Evolutionary conservation across 2,329 filamentous ascomycete genomes (phyloP).

Genomic region (Lithohypha guttulata): DNA sequence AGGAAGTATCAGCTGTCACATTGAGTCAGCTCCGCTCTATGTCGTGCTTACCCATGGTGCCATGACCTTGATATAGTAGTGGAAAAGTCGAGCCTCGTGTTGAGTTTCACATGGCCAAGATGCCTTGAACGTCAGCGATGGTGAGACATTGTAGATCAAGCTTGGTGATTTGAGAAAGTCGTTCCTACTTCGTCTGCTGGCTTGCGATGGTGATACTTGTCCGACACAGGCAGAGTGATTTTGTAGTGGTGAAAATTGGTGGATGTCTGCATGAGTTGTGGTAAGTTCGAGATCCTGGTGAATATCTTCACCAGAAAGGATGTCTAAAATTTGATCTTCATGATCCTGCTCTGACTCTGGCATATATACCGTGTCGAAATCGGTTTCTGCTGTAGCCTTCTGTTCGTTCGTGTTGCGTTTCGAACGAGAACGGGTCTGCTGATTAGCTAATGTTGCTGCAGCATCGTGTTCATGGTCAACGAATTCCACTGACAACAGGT

Average conservation of each 20-base stretch:
- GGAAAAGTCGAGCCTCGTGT: conserved; percentile 27
- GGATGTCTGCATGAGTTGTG: too few species aligned
- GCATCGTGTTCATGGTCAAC: not conserved
- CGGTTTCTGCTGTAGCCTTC: not conserved
- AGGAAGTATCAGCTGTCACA: conserved; percentile 6
- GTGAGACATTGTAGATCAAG: conserved; percentile 5
- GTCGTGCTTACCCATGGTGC: conserved; percentile 25
- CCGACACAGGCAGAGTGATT: not conserved
- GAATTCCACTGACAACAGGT: conserved; percentile 3
- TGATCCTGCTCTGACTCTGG: not conserved
- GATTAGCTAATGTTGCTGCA: not conserved
- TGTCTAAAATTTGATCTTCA: not conserved
- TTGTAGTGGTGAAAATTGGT: too few species aligned
- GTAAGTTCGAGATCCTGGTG: not conserved
- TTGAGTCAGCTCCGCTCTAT: not conserved
- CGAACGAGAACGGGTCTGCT: not conserved
- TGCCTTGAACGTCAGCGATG: conserved; percentile 5
- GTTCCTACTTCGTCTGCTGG: not conserved
- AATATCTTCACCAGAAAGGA: not conserved
- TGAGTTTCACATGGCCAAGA: conserved; percentile 14
- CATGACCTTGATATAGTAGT: conserved; percentile 27
- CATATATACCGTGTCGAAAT: not conserved
- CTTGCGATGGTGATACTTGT: conserved; percentile 1
- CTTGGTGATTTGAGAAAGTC: conserved; percentile 5
- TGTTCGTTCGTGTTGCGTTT: not conserved